Conservation (phyloP, 768 basidiomycete species). For the Rhodotorula paludigena region DNA sequence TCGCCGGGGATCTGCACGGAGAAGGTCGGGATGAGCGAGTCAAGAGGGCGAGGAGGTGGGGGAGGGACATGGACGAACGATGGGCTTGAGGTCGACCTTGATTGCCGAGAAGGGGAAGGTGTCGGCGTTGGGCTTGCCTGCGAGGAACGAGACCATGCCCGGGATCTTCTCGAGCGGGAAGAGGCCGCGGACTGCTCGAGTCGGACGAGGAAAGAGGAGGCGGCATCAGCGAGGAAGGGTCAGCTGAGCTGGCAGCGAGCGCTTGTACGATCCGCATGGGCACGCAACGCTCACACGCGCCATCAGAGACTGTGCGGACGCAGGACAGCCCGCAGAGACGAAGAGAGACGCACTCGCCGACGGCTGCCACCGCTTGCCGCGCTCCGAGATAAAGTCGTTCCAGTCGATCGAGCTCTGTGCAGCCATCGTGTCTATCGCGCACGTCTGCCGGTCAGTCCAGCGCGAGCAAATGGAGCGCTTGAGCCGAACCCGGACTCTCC, state of each 20-base stretch:
- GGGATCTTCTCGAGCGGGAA: constrained; percentile 72
- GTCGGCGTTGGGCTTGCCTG: constrained; percentile 84
- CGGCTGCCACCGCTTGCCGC: constrained; percentile 34
- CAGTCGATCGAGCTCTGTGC: constrained; percentile 23
- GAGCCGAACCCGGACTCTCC: not conserved
- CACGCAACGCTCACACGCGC: too few species aligned
- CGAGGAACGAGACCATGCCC: constrained; percentile 74
- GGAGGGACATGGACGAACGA: constrained; percentile 17
- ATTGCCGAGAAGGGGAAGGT: constrained; percentile 87
- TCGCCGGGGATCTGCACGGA: constrained; percentile 46
- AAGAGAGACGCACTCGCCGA: constrained; percentile 29
- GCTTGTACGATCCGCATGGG: too few species aligned
- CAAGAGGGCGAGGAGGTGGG: constrained; percentile 42
- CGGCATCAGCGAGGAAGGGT: too few species aligned
- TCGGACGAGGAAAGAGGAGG: too few species aligned
- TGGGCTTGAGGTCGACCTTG: constrained; percentile 52
- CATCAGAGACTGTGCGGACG: too few species aligned
- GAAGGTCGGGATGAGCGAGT: constrained; percentile 52
- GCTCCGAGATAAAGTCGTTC: constrained; percentile 28
- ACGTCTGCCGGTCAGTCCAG: too few species aligned
- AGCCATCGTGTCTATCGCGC: not conserved
- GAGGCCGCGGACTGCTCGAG: constrained; percentile 58
- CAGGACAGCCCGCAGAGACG: too few species aligned
- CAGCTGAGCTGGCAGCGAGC: too few species aligned
- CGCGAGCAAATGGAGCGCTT: not conserved